Evolutionary conservation across 495 filamentous ascomycete species (phyloP), one percentile per base, ranked within the genome.

Genomic region (Penicillium malachiteum): DNA sequence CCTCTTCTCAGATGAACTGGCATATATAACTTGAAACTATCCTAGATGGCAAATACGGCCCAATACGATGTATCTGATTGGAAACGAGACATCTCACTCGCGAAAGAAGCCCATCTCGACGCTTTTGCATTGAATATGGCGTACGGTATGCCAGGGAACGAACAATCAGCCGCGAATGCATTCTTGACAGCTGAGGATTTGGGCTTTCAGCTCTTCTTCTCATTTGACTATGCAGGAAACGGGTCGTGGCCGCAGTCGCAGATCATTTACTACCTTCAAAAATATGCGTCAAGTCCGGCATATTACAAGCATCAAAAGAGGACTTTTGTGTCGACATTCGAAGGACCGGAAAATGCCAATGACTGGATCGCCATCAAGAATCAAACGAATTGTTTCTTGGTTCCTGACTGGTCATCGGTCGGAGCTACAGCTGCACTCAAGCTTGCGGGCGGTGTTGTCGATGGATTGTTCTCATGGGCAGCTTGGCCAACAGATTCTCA

Each of bases 81-180:
- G 82, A 58, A 72, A 21, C 65, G 67, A 14, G 87, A 92, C 50
- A 85, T 91, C 33, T 59, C 57, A 3, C 62, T 76, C 3, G 88
- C 88, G 7, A 78, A 85, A 59, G 72, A 73, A 12, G 78, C 82
- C 0, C 76, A 81, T 34, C 88, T 92, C 48, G 87, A 92, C 64
- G 88, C 83, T 0, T 92, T 92, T 62, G 87, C 84, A 0, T 66
- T 91, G 10, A 91, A 92, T 58, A 80, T 89, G 38, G 88, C 80
- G 0, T 75, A 78, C 4, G 69, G 62, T 0, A 78, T 83, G 37
- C 53, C 59, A 0, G 76, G 72, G 62, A 81, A 74, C 8, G 65
- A 70, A 3, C 52, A 50, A 5, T 74, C 83, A 51, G 63, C 87
- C 4, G 52, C 66, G 7, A 54, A 80, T 7, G 86, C 82, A 0